Evolutionary conservation across 176 grass and related monocot genomes (phyloP).

Genomic region (Eragrostis curvula): DNA sequence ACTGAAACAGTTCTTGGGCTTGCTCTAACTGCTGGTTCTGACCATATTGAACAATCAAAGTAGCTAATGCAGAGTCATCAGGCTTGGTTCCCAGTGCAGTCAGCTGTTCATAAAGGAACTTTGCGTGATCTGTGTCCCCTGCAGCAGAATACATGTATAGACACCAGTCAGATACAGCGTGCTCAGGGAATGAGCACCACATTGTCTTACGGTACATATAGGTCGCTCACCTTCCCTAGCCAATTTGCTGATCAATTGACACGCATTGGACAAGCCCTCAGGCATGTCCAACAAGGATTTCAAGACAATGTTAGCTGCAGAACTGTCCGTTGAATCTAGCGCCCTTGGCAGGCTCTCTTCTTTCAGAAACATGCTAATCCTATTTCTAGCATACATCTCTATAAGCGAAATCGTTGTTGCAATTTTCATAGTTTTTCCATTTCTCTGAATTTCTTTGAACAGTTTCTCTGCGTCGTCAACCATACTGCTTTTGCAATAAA

Average conservation of each 20-base stretch:
- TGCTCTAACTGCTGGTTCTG: conserved; percentile 56
- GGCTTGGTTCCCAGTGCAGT: conserved; percentile 59
- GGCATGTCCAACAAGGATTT: conserved; percentile 61
- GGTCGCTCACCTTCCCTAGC: conserved; percentile 76
- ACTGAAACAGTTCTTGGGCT: conserved; percentile 64
- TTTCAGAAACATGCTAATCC: conserved; percentile 48
- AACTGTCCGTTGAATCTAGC: conserved; percentile 36
- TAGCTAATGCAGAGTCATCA: conserved; percentile 62
- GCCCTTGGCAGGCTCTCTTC: conserved; percentile 47
- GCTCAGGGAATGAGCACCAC: conserved; percentile 18
- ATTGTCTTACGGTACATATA: neutral
- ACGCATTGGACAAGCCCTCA: conserved; percentile 52
- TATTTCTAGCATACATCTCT: conserved; percentile 70
- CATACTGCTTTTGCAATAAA: conserved; percentile 70
- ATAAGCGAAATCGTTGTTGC: conserved; percentile 49
- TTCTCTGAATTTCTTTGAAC: conserved; percentile 60
- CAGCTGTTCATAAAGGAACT: conserved; percentile 64
- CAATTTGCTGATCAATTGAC: conserved; percentile 75
- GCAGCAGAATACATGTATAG: conserved; percentile 52
- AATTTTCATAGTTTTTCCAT: conserved; percentile 45
- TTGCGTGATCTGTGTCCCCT: conserved; percentile 64
- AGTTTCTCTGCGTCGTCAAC: conserved; percentile 57
- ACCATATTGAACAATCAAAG: conserved; percentile 84
- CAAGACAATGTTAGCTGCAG: conserved; percentile 19
- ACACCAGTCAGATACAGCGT: conserved; percentile 18